A percentile compares a stretch with the other conserved stretches of the same genome.
These are phyloP conservation scores for Penicillium verhagenii DNA, from an alignment of 495 filamentous ascomycete genomes.

Conservation along the genomic window DNA sequence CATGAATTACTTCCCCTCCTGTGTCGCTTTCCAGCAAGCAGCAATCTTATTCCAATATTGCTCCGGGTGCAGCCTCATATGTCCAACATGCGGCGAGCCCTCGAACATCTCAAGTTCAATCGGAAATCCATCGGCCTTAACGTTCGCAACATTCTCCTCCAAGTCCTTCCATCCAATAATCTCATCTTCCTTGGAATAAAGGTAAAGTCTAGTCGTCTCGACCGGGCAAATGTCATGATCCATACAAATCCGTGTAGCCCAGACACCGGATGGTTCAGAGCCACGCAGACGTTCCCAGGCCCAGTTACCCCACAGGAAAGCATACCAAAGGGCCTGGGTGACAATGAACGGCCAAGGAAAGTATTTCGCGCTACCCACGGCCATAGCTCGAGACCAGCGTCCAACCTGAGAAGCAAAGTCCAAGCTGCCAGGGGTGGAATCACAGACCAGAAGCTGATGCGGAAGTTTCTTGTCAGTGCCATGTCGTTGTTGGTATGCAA, in stretches of 20 bases:
- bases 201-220: slow-evolving; percentile 36
- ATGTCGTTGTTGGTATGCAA: slow-evolving; percentile 41
- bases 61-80: slow-evolving; percentile 51
- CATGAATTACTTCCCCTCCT: background rate
- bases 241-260: slow-evolving; percentile 23
- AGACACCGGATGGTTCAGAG: slow-evolving; percentile 20
- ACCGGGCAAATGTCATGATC: slow-evolving; percentile 18
- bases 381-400: slow-evolving; percentile 53
- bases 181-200: slow-evolving; percentile 55
- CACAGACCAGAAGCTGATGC: slow-evolving; percentile 45
- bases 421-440: slow-evolving; percentile 52
- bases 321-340: slow-evolving; percentile 45
- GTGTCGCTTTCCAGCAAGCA: slow-evolving; percentile 38
- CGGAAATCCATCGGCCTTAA: slow-evolving; percentile 39
- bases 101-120: slow-evolving; percentile 49
- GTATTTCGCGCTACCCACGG: slow-evolving; percentile 43
- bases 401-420: slow-evolving; percentile 46
- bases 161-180: slow-evolving; percentile 54
- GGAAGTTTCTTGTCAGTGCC: slow-evolving; percentile 39
- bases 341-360: slow-evolving; percentile 51
- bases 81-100: slow-evolving; percentile 53
- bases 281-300: slow-evolving; percentile 13
- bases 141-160: slow-evolving; percentile 47
- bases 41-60: slow-evolving; percentile 53
- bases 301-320: slow-evolving; percentile 24